These are phyloP conservation scores for Kwoniella sp. DNA, from an alignment of 768 basidiomycete species.

Conservation along the genomic window DNA sequence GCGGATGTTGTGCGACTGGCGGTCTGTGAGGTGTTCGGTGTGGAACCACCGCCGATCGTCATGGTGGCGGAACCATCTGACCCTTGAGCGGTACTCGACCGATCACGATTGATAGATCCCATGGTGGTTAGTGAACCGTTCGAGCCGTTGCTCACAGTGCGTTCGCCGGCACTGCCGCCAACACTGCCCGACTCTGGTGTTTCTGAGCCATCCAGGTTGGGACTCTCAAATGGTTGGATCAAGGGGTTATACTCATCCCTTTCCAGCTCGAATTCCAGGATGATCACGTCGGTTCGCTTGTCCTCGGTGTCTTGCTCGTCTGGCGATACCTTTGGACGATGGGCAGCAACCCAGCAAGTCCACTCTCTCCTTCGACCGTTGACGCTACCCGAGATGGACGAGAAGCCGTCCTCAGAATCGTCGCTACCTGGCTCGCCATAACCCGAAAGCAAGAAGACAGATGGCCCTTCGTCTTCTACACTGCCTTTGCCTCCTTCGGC, in stretches of 20 bases:
- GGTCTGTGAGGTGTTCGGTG: slow-evolving; percentile 5
- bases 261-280: slow-evolving; percentile 78
- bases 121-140: slow-evolving; percentile 21
- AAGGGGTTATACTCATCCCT: slow-evolving; percentile 66
- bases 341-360: slow-evolving; percentile 50
- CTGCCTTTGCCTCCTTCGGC: slow-evolving; percentile 51
- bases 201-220: slow-evolving; percentile 10
- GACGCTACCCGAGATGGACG: slow-evolving; percentile 3
- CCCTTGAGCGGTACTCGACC: neutral
- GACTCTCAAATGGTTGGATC: slow-evolving; percentile 54
- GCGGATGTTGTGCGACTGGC: slow-evolving; percentile 1
- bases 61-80: slow-evolving; percentile 7
- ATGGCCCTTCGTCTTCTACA: slow-evolving; percentile 53
- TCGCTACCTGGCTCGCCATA: slow-evolving; percentile 63
- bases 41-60: slow-evolving; percentile 1
- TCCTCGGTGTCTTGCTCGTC: slow-evolving; percentile 57
- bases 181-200: slow-evolving; percentile 34
- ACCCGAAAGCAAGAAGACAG: slow-evolving; percentile 63
- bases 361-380: slow-evolving; percentile 40
- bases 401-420: slow-evolving; percentile 31
- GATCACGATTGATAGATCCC: slow-evolving; percentile 15
- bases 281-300: slow-evolving; percentile 53
- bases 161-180: slow-evolving; percentile 16
- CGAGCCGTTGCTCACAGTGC: neutral
- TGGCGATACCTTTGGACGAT: slow-evolving; percentile 41